phyloP scores from a whole-genome alignment of 2,329 filamentous ascomycete genomes.

The Trichophyton rubrum region DNA sequence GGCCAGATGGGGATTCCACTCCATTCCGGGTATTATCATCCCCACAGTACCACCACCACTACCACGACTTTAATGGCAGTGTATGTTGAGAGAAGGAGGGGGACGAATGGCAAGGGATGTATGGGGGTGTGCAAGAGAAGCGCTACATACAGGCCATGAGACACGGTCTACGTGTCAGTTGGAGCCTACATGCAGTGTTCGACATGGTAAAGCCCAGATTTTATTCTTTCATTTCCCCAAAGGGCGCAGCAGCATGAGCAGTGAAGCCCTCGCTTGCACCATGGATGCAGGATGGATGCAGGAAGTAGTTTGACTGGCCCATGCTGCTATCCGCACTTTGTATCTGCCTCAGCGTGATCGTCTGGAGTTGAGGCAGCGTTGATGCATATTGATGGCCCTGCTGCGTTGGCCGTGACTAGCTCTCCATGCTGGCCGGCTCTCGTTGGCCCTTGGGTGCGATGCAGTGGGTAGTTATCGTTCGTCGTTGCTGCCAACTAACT shows the following conservation, averaged over 20 bases:
- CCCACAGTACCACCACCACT: background rate
- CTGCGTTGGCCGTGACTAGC: background rate
- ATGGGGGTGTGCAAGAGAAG: background rate
- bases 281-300: slow-evolving; percentile 1
- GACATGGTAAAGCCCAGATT: background rate
- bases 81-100: background rate
- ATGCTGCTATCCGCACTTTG: slow-evolving; percentile 1
- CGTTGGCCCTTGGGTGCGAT: background rate
- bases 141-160: background rate
- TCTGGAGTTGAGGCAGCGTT: background rate
- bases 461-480: background rate
- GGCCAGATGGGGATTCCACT: background rate
- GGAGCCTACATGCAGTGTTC: background rate
- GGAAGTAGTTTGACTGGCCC: background rate
- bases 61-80: background rate
- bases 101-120: background rate
- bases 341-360: slow-evolving; percentile 2
- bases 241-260: background rate
- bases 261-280: slow-evolving; percentile 1
- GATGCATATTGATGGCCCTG: background rate
- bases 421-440: background rate
- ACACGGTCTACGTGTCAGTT: background rate
- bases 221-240: background rate
- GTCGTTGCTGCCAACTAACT: background rate
- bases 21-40: background rate